A percentile compares a stretch with the other conserved stretches of the same genome.
Conservation (phyloP, 345 rosid species). For the Geranium brycei region DNA sequence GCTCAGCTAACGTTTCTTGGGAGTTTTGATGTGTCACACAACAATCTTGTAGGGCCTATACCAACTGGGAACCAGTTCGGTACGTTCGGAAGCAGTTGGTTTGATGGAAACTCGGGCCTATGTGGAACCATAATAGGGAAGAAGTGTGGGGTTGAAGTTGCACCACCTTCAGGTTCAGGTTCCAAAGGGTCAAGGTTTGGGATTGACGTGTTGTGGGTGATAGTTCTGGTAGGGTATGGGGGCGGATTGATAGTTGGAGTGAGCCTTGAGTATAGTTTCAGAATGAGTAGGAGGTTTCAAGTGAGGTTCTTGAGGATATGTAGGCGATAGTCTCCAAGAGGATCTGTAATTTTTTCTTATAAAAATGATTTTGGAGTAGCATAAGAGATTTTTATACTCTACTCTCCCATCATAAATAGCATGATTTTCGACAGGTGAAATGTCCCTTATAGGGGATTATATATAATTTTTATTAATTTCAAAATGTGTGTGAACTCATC, state of each 20-base stretch:
- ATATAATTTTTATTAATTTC: no score
- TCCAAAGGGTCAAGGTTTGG: background rate
- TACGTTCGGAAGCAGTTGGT: constrained; percentile 9
- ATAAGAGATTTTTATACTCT: no score
- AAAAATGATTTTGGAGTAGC: no score
- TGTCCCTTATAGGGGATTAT: no score
- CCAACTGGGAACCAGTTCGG: constrained; percentile 12
- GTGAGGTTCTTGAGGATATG: no score
- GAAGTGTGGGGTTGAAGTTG: constrained; percentile 1
- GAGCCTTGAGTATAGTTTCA: constrained; percentile 1
- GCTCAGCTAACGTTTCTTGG: constrained; percentile 11
- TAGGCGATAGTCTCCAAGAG: no score
- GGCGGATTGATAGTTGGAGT: constrained; percentile 10
- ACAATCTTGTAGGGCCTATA: constrained; percentile 15
- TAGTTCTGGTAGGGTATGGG: constrained; percentile 13
- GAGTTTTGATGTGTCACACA: constrained; percentile 14
- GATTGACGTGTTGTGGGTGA: constrained; percentile 10
- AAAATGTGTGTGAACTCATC: no score
- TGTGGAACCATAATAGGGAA: constrained; percentile 13
- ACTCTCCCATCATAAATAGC: no score
- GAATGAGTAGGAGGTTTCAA: no score
- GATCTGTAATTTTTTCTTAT: no score
- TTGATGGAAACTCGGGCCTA: constrained; percentile 10
- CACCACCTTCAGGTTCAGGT: background rate
- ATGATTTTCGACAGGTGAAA: no score